Evolutionary conservation across 805 yeast species (phyloP).

Genomic region (Millerozyma acaciae): DNA sequence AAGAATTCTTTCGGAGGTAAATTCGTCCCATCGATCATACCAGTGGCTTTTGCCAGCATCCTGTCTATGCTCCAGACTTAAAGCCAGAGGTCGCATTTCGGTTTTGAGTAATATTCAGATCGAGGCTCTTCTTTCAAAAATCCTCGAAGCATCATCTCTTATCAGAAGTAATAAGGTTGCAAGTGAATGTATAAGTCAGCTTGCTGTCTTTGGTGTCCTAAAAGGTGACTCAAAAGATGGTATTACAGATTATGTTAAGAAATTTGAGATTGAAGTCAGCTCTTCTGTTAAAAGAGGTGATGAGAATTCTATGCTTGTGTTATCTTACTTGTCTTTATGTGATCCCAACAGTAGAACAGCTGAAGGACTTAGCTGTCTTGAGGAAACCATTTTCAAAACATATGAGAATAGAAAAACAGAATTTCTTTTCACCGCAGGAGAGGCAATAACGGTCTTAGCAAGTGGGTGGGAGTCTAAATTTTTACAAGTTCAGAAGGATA

Average conservation of each 20-base stretch:
- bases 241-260: conserved; percentile 4
- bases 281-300: conserved; percentile 50
- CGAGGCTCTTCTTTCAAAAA: conserved; percentile 7
- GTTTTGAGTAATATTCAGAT: background rate
- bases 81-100: background rate
- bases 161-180: conserved; percentile 18
- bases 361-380: conserved; percentile 27
- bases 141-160: conserved; percentile 17
- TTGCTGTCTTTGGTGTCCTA: conserved; percentile 44
- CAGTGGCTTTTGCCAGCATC: no score
- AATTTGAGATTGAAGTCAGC: conserved; percentile 21
- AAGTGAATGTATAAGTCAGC: conserved; percentile 40
- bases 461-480: conserved; percentile 72
- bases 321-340: conserved; percentile 52
- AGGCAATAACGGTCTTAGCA: conserved; percentile 67
- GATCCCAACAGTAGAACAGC: conserved; percentile 6
- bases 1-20: background rate
- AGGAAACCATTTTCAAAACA: conserved; percentile 50
- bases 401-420: conserved; percentile 73
- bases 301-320: conserved; percentile 55
- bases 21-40: background rate
- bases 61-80: background rate
- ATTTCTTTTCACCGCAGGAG: conserved; percentile 74
- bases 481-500: conserved; percentile 51
- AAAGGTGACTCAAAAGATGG: conserved; percentile 27